phyloP scores from a whole-genome alignment of 2,329 filamentous ascomycete species.

The Teratosphaeria zuluensis region DNA sequence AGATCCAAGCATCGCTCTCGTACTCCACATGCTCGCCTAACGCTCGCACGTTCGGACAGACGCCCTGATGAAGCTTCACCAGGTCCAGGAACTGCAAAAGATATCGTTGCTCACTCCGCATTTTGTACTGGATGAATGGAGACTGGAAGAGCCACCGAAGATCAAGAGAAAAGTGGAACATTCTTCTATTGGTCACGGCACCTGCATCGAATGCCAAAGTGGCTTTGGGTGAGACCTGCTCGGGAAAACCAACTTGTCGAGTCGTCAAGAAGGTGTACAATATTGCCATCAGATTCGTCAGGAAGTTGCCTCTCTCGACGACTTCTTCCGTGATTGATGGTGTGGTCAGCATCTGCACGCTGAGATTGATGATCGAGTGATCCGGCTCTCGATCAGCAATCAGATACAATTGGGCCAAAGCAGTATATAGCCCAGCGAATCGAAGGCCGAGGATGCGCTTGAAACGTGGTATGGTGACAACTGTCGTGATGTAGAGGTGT shows the following conservation, averaged over 20 bases:
- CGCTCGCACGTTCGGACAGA: conserved; percentile 86
- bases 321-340: conserved; percentile 95
- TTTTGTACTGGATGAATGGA: conserved; percentile 73
- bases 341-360: conserved; percentile 90
- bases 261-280: conserved; percentile 96
- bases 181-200: conserved; percentile 84
- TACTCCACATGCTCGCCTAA: conserved; percentile 96
- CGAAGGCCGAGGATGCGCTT: conserved; percentile 85
- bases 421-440: conserved; percentile 92
- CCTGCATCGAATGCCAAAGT: conserved; percentile 89
- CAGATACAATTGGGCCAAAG: conserved; percentile 84
- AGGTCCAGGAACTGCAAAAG: conserved; percentile 90
- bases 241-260: conserved; percentile 86
- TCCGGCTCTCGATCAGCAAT: conserved; percentile 95
- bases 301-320: conserved; percentile 87
- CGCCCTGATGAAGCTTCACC: conserved; percentile 91
- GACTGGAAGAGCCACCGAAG: conserved; percentile 84
- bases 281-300: conserved; percentile 91
- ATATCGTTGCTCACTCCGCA: conserved; percentile 77
- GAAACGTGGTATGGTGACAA: conserved; percentile 91
- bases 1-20: conserved; percentile 97
- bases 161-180: conserved; percentile 97
- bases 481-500: conserved; percentile 90
- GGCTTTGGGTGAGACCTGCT: conserved; percentile 75
- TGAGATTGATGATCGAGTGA: conserved; percentile 96